Base-by-base conservation (phyloP, 768 basidiomycete genomes). In the Dioszegia hungarica region DNA sequence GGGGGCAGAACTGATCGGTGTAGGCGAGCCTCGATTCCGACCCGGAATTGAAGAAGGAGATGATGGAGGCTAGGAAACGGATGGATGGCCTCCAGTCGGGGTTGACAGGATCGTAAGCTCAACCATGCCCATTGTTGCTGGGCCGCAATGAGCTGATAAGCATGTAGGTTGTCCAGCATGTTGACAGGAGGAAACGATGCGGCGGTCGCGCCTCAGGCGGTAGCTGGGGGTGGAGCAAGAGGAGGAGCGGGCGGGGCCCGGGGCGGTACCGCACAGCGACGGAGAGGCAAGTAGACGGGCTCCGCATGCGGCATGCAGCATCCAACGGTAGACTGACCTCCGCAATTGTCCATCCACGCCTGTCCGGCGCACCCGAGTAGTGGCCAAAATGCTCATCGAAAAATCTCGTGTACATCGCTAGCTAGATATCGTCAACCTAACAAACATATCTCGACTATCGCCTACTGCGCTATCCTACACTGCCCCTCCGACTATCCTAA, bases 21-120 rank as follows among this genome's bases (percentile, higher is more conserved):
- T 41, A 70, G 68, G 62, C 57, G 34, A 59, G 34, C n/a, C 58
- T 74, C 50, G 74, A 76, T 12, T 47, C 67, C 27, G 74, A 76
- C 50, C 73, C 72, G 6, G 73, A 76, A 31, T 56, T 65, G 50
- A 71, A 71, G 8, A 63, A 66, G 43, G 73, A 74, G 20, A 58
- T 73, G 58, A 64, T 62, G 20, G 63, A 70, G 53, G 66, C 68
- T 11, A 62, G 69, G 52, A 64, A 67, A 33, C 60, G 63, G 40
- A 64, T 71, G 54, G 39, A 44, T 50, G 38, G 63, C 60, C n/a
- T 54, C 63, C 24, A 69, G 62, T 51, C 66, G 63, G 46, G 74
- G 70, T 48, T 73, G 62, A 50, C 63, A 9, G 69, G 65, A 59
- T 66, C 64, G 73, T 75, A 48, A 56, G 73, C 24, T 44, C 19